phyloP scores from a whole-genome alignment of 257 asterid genomes.

The Marsdenia floribunda region DNA sequence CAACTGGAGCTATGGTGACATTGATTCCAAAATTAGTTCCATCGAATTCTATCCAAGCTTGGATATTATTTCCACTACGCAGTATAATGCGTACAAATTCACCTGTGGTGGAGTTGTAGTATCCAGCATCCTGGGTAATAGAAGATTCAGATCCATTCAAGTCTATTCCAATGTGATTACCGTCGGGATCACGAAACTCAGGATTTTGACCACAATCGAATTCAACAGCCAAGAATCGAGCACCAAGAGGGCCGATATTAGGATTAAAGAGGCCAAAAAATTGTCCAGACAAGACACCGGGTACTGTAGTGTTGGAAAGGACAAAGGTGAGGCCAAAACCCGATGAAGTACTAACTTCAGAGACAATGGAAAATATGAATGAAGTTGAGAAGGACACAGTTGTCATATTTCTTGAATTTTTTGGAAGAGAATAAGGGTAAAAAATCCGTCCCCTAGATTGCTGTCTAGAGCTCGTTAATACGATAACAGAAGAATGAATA shows the following conservation, averaged over 20 bases:
- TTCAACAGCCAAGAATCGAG: constrained; percentile 11
- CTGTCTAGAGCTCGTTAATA: not conserved
- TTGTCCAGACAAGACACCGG: not conserved
- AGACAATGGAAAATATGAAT: constrained; percentile 13
- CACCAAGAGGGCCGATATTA: not conserved
- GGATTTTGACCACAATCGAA: constrained; percentile 6
- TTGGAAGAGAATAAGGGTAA: not conserved
- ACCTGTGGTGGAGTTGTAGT: not conserved
- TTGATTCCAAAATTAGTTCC: constrained; percentile 9
- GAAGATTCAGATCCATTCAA: constrained; percentile 3
- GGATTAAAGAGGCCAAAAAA: constrained; percentile 6
- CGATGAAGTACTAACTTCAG: not conserved
- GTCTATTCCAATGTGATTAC: constrained; percentile 18
- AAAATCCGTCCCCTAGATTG: not conserved
- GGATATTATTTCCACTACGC: constrained; percentile 10
- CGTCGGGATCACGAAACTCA: not conserved
- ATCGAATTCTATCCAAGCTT: constrained; percentile 24
- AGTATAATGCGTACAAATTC: not conserved
- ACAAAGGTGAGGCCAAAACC: constrained; percentile 12
- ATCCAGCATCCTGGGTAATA: constrained; percentile 9
- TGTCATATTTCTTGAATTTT: not conserved
- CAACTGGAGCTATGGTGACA: constrained; percentile 9
- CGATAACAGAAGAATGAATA: not conserved
- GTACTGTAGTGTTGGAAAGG: not conserved
- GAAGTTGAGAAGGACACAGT: constrained; percentile 15